Percentiles rank a stretch among this genome's conserved stretches.
These are phyloP conservation scores for Forsythia suspensa DNA, from an alignment of 257 asterid genomes.

Conservation along the genomic window DNA sequence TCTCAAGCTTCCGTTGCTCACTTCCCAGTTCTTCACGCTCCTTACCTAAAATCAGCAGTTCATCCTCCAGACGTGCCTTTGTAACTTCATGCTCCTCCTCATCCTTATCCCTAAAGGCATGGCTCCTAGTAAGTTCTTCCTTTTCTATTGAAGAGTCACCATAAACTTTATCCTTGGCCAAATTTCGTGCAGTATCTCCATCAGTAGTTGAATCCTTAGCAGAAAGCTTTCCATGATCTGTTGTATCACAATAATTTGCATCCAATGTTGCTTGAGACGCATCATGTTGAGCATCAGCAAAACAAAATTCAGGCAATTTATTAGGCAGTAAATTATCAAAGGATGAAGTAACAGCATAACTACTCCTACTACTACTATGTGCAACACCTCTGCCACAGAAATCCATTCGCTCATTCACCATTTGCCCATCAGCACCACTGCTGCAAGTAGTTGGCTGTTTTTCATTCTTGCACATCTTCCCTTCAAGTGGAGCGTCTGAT, in stretches of 20 bases:
- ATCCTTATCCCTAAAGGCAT: conserved; percentile 23
- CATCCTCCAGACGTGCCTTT: conserved; percentile 63
- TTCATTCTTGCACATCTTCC: conserved; percentile 15
- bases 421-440: conserved; percentile 24
- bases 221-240: conserved; percentile 27
- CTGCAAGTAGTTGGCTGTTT: conserved; percentile 27
- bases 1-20: conserved; percentile 79
- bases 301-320: conserved; percentile 24
- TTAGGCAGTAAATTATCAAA: conserved; percentile 18
- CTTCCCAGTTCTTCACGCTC: conserved; percentile 69
- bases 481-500: conserved; percentile 24
- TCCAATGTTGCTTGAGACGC: conserved; percentile 30
- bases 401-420: conserved; percentile 18
- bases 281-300: conserved; percentile 26
- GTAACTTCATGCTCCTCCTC: conserved; percentile 41
- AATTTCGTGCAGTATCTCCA: conserved; percentile 25
- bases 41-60: conserved; percentile 54
- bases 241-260: conserved; percentile 21
- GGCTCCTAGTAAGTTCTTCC: conserved; percentile 24
- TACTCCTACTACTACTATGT: conserved; percentile 3
- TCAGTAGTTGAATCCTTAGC: conserved; percentile 30
- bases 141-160: conserved; percentile 27
- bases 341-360: conserved; percentile 23
- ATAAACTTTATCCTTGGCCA: background rate
- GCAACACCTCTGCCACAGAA: conserved; percentile 26